Percentiles rank a stretch among this genome's conserved stretches.
Conservation (phyloP, 805 yeast genomes). For the Candida incommunis region DNA sequence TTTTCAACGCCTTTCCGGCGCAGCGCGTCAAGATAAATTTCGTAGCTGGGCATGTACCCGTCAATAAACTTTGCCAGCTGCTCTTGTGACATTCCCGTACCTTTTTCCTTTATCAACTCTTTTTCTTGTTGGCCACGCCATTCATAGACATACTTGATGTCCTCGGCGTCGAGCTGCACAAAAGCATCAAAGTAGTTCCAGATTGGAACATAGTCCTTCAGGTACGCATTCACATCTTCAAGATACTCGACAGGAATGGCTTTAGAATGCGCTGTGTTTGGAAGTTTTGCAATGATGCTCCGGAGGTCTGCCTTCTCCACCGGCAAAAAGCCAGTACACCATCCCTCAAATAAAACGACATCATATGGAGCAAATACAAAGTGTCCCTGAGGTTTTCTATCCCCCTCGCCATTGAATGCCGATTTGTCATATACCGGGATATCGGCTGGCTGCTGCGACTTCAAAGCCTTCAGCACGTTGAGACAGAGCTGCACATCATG, state of each 20-base stretch:
- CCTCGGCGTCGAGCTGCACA: slow-evolving; percentile 45
- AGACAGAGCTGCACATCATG: slow-evolving; percentile 48
- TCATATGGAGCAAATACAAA: slow-evolving; percentile 31
- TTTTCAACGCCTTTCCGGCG: neutral
- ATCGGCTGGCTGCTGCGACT: slow-evolving; percentile 18
- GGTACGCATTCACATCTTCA: slow-evolving; percentile 34
- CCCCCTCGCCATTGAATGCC: slow-evolving; percentile 60
- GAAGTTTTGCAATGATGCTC: slow-evolving; percentile 5
- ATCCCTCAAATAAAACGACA: slow-evolving; percentile 75
- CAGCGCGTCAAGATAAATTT: slow-evolving; percentile 31
- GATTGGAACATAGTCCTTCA: slow-evolving; percentile 34
- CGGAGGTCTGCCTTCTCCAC: slow-evolving; percentile 15
- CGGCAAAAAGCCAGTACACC: slow-evolving; percentile 74
- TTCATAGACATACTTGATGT: slow-evolving; percentile 45
- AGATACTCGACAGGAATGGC: slow-evolving; percentile 19
- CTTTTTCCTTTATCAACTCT: slow-evolving; percentile 34
- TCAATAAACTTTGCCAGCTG: slow-evolving; percentile 58
- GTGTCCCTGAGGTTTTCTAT: slow-evolving; percentile 27
- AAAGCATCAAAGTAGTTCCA: slow-evolving; percentile 51
- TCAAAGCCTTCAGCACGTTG: slow-evolving; percentile 23
- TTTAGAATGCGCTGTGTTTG: slow-evolving; percentile 15
- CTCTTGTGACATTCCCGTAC: slow-evolving; percentile 68
- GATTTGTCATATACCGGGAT: slow-evolving; percentile 76
- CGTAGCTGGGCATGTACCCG: slow-evolving; percentile 78
- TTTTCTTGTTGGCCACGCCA: slow-evolving; percentile 78